Conservation (phyloP, 176 grass and related monocot genomes). For the Urochloa ruziziensis region DNA sequence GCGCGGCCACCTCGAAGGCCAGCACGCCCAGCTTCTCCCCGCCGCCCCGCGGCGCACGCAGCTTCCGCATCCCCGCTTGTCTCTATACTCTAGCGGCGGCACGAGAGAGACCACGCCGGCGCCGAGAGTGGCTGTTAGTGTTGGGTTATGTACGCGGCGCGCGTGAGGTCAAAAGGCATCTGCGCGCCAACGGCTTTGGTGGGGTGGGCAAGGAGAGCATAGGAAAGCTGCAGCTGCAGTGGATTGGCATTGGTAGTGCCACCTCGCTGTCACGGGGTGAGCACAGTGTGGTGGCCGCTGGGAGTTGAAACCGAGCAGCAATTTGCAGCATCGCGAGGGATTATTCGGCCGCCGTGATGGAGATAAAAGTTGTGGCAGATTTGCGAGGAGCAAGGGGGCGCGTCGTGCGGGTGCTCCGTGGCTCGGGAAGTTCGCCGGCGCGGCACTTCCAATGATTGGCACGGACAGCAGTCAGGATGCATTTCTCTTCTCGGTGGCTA, state of each 20-base stretch:
- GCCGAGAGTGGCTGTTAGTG: too few relatives aligned
- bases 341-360: constrained; percentile 26
- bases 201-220: background rate
- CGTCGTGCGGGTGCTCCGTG: background rate
- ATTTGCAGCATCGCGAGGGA: background rate
- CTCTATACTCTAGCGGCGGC: background rate
- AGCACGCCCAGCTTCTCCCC: constrained; percentile 47
- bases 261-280: constrained; percentile 25
- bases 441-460: constrained; percentile 30
- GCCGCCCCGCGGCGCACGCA: constrained; percentile 18
- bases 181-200: constrained; percentile 9
- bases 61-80: constrained; percentile 45
- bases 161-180: constrained; percentile 26
- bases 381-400: background rate
- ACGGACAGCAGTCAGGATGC: too few relatives aligned
- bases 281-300: constrained; percentile 8
- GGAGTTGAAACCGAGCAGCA: constrained; percentile 34
- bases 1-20: constrained; percentile 60
- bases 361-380: background rate
- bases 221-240: background rate
- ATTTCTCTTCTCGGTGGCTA: background rate
- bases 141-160: background rate
- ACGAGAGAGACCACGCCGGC: background rate
- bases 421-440: constrained; percentile 44
- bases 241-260: constrained; percentile 28